A percentile compares a stretch with the other conserved stretches of the same genome.
phyloP scores from a whole-genome alignment of 352 stramenopile genomes.

The Pythium aristosporum region DNA sequence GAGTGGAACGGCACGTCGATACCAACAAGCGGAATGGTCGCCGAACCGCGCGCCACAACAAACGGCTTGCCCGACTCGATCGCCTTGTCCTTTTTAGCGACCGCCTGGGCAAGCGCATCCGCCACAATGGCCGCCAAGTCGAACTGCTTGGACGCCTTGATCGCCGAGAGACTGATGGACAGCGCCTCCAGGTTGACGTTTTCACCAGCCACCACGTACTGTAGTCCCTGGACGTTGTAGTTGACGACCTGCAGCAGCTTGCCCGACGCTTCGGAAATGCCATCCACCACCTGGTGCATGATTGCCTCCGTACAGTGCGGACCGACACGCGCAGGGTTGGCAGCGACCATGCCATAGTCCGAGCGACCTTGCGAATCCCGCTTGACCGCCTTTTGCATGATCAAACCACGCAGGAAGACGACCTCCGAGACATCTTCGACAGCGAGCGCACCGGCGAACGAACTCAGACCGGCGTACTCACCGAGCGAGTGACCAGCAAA shows the following conservation, averaged over 20 bases:
- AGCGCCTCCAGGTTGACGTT: constrained; percentile 82
- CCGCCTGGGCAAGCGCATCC: constrained; percentile 56
- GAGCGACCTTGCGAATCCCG: constrained; percentile 55
- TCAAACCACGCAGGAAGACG: constrained; percentile 77
- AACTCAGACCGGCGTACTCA: constrained; percentile 83
- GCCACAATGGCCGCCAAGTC: constrained; percentile 54
- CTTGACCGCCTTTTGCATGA: constrained; percentile 40
- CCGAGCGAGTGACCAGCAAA: constrained; percentile 89
- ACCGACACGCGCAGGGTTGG: constrained; percentile 76
- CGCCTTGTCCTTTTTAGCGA: constrained; percentile 58
- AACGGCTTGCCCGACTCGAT: constrained; percentile 57
- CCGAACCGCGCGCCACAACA: constrained; percentile 52
- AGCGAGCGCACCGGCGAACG: constrained; percentile 67
- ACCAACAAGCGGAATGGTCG: constrained; percentile 85
- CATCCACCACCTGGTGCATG: constrained; percentile 72
- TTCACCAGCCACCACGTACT: constrained; percentile 87
- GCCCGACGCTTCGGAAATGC: constrained; percentile 50
- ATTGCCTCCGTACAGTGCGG: constrained; percentile 65
- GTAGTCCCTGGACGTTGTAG: constrained; percentile 81
- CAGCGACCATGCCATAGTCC: constrained; percentile 87
- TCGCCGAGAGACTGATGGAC: constrained; percentile 55
- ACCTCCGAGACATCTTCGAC: constrained; percentile 78
- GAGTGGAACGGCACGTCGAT: constrained; percentile 92
- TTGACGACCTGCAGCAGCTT: constrained; percentile 88
- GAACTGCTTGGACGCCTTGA: constrained; percentile 34